phyloP scores from a whole-genome alignment of 1,284 basidiomycete genomes.

The Gomphus bonarii region DNA sequence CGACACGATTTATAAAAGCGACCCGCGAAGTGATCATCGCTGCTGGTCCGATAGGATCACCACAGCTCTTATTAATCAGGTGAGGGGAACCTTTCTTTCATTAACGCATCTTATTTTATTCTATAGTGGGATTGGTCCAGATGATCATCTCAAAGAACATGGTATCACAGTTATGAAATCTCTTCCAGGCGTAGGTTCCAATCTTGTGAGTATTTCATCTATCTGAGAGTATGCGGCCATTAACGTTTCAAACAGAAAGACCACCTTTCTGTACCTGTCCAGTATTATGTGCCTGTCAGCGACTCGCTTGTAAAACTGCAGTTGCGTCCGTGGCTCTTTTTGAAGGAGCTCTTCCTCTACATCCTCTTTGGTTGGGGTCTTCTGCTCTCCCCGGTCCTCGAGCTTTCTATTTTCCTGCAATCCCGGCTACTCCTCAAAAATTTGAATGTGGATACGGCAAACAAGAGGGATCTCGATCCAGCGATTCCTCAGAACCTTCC shows the following conservation, averaged over 20 bases:
- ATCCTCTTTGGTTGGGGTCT: background rate
- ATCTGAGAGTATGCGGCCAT: too few species aligned
- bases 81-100: constrained; percentile 1
- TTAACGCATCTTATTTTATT: background rate
- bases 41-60: constrained; percentile 24
- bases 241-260: constrained; percentile 19
- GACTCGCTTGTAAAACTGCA: constrained; percentile 18
- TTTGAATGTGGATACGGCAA: background rate
- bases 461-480: constrained; percentile 11
- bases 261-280: constrained; percentile 20
- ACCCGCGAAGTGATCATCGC: constrained; percentile 16
- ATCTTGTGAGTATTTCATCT: constrained; percentile 8
- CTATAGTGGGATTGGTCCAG: background rate
- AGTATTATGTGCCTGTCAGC: constrained; percentile 17
- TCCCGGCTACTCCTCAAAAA: background rate
- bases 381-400: background rate
- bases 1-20: constrained; percentile 15
- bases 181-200: constrained; percentile 1
- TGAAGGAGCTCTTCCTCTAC: background rate
- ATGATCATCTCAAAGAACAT: background rate
- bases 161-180: background rate
- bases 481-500: constrained; percentile 16
- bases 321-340: background rate
- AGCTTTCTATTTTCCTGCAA: background rate
- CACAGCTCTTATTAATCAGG: constrained; percentile 26